Evolutionary conservation across 1,284 basidiomycete species (phyloP), one percentile per base, ranked within the genome.

Genomic region (Trametes sp.): DNA sequence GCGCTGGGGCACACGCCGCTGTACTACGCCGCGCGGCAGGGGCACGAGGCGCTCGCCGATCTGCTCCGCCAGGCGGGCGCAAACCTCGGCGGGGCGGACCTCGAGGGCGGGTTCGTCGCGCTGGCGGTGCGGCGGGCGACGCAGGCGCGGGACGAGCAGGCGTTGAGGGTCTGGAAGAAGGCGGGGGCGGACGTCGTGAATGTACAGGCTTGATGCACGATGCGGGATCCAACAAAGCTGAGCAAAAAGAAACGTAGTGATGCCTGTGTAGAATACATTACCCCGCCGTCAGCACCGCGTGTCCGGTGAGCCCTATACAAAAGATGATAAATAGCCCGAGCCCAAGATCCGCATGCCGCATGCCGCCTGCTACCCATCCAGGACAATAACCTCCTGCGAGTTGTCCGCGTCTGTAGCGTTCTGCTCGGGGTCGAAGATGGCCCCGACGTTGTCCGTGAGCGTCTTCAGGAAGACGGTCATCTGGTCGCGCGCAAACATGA

Each of bases 1-100:
- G 74, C 77, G 3, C 79, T 93, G 44, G 93, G 92, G 0, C 94
- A 96, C 71, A 95, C 94, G 16, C 85, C 94, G 7, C 76, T 94
- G 24, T 94, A 93, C 75, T 91, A 93, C 76, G 91, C 92, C 59
- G 89, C 90, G 42, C 81, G 90, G 38, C 86, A 90, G 70, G 82
- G 86, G 2, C 82, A 90, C 67, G 80, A 80, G 56, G 77, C 75
- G n/a, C 78, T 88, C 5, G 92, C 94, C 1, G 83, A 87, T 26
- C 68, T 84, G 33, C 81, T 95, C n/a, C 78, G 90, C n/a, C 84
- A 83, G 69, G 87, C 90, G 8, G 93, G 93, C 1, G 92, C 90
- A 26, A 88, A 85, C 60, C 80, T 95, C 21, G 86, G 89, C 29
- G 88, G 91, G 2, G 80, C 80, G 44, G 86, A 88, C 63, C 67